phyloP scores from a whole-genome alignment of 75 land plant species.

The Cunninghamia lanceolata region DNA sequence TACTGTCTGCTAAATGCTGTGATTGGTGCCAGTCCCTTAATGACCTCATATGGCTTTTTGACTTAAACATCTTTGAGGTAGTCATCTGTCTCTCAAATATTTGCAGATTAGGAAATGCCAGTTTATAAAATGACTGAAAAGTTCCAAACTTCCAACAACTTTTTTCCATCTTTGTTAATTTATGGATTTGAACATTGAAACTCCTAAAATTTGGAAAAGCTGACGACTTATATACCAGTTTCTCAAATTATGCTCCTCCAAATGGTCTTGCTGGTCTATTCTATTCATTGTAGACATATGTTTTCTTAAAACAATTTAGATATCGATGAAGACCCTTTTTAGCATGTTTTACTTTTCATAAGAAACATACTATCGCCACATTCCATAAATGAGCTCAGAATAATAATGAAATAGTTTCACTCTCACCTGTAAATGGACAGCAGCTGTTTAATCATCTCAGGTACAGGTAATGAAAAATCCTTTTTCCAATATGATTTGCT shows the following conservation, averaged over 20 bases:
- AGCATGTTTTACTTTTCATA: not conserved
- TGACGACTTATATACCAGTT: not conserved
- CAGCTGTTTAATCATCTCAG: not conserved
- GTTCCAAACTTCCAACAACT: not conserved
- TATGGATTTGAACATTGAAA: not conserved
- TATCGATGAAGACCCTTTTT: not conserved
- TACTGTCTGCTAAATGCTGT: not conserved
- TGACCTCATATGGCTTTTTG: not conserved
- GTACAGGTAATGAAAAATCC: not conserved
- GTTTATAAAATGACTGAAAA: not conserved
- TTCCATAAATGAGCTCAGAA: not conserved
- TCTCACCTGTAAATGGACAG: slow-evolving; percentile 1
- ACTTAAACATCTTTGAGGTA: not conserved
- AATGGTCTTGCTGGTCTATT: not conserved
- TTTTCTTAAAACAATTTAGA: not conserved
- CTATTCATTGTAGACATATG: not conserved
- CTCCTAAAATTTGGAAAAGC: not conserved
- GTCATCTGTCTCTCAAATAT: not conserved
- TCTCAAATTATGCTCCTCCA: not conserved
- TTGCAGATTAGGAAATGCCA: not conserved
- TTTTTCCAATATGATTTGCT: not conserved
- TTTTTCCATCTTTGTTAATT: not conserved
- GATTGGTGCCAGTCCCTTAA: not conserved
- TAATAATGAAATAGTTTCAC: not conserved
- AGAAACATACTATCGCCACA: not conserved